phyloP scores from a whole-genome alignment of 257 asterid species.

The Plantago major region DNA sequence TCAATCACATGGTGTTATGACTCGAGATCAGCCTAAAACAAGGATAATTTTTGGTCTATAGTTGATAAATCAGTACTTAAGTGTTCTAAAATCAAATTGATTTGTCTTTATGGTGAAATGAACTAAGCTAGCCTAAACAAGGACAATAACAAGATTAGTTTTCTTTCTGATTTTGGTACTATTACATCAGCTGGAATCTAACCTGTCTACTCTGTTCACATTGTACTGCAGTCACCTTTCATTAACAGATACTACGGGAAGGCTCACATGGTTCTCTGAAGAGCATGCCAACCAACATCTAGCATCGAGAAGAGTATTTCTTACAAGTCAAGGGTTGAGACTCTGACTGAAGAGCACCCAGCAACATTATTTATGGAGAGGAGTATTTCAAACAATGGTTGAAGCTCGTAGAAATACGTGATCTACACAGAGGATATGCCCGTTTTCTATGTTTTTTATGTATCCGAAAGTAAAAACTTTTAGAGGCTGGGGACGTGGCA shows the following conservation, averaged over 20 bases:
- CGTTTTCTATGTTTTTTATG: slow-evolving; percentile 2
- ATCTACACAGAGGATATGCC: not conserved
- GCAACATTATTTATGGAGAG: not conserved
- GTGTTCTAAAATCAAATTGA: no score
- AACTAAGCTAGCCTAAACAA: no score
- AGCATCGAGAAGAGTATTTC: not conserved
- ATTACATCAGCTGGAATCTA: not conserved
- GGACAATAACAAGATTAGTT: no score
- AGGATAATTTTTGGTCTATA: no score
- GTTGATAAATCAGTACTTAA: no score
- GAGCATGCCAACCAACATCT: not conserved
- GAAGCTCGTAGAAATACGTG: not conserved
- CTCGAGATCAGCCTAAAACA: no score
- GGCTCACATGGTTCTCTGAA: slow-evolving; percentile 61
- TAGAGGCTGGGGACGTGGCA: slow-evolving; percentile 1
- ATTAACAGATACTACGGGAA: slow-evolving; percentile 91
- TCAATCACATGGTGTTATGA: no score
- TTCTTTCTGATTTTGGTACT: no score
- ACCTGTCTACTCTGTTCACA: slow-evolving; percentile 1
- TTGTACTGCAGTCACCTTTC: slow-evolving; percentile 58
- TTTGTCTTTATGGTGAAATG: no score
- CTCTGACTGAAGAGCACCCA: slow-evolving; percentile 13
- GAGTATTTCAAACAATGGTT: not conserved
- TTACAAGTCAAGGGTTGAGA: not conserved
- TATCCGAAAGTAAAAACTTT: slow-evolving; percentile 13